A percentile compares a stretch with the other conserved stretches of the same genome.
Evolutionary conservation across 192 early-diverging fungal genomes (phyloP).

Genomic region (Rhizophagus clarus): DNA sequence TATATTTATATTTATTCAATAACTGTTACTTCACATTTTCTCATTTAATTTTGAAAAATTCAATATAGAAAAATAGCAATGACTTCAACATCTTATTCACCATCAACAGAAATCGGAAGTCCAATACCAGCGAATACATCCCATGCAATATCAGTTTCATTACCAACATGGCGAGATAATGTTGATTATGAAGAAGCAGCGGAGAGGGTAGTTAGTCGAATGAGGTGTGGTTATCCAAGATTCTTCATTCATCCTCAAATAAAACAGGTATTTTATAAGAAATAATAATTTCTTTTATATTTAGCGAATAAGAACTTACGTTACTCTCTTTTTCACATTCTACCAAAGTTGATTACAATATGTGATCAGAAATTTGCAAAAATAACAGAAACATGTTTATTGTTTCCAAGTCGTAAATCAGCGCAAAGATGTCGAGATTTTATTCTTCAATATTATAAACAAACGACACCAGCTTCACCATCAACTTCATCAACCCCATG

Average conservation of each 20-base stretch:
- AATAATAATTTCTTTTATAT: no score
- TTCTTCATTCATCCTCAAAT: slow-evolving; percentile 84
- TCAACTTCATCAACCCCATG: slow-evolving; percentile 16
- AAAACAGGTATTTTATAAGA: slow-evolving; percentile 52
- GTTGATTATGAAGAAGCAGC: slow-evolving; percentile 92
- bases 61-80: no score
- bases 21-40: no score
- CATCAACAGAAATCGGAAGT: slow-evolving; percentile 56
- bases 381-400: slow-evolving; percentile 64
- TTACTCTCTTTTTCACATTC: not conserved
- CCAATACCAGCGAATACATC: slow-evolving; percentile 74
- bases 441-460: slow-evolving; percentile 52
- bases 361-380: slow-evolving; percentile 69
- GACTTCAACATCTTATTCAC: not conserved
- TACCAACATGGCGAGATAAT: slow-evolving; percentile 90
- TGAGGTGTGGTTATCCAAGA: slow-evolving; percentile 90
- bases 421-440: slow-evolving; percentile 72
- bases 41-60: no score
- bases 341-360: slow-evolving; percentile 37
- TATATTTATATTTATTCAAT: no score
- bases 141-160: slow-evolving; percentile 87
- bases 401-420: slow-evolving; percentile 71
- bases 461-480: slow-evolving; percentile 31
- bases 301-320: not conserved
- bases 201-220: slow-evolving; percentile 62